These are phyloP conservation scores for Nemania abortiva DNA, from an alignment of 2,329 filamentous ascomycete genomes.

Conservation along the genomic window DNA sequence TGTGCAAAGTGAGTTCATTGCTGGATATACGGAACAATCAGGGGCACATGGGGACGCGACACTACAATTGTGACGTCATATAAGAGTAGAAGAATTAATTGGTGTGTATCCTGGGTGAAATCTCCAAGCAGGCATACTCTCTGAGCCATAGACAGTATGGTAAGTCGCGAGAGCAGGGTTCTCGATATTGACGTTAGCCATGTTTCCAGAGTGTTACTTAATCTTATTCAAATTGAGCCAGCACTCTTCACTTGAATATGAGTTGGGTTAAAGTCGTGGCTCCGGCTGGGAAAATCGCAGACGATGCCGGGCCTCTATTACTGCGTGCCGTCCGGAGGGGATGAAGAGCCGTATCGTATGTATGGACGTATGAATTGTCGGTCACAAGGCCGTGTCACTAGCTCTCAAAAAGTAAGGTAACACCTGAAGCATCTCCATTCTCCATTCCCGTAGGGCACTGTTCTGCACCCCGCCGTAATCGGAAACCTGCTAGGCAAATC, in stretches of 20 bases:
- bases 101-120: no score
- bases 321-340: neutral
- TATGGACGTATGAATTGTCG: slow-evolving; percentile 54
- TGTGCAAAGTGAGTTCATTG: neutral
- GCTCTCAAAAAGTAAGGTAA: slow-evolving; percentile 48
- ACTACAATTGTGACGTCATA: neutral
- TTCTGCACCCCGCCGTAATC: slow-evolving; percentile 65
- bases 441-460: slow-evolving; percentile 63
- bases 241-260: neutral
- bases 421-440: neutral
- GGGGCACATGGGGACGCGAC: neutral
- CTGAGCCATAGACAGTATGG: neutral
- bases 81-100: no score
- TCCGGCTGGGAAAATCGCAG: neutral
- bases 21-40: neutral
- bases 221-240: neutral
- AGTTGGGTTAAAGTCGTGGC: neutral
- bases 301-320: neutral
- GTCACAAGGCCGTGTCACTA: slow-evolving; percentile 68
- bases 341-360: neutral
- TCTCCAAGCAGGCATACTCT: no score
- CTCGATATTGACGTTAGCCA: neutral
- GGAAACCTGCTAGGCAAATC: slow-evolving; percentile 63
- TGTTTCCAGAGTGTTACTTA: neutral
- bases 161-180: neutral